A percentile compares a stretch with the other conserved stretches of the same genome.
These are phyloP conservation scores for Endoconidiophora laricicola DNA, from an alignment of 2,329 filamentous ascomycete genomes.

Conservation along the genomic window DNA sequence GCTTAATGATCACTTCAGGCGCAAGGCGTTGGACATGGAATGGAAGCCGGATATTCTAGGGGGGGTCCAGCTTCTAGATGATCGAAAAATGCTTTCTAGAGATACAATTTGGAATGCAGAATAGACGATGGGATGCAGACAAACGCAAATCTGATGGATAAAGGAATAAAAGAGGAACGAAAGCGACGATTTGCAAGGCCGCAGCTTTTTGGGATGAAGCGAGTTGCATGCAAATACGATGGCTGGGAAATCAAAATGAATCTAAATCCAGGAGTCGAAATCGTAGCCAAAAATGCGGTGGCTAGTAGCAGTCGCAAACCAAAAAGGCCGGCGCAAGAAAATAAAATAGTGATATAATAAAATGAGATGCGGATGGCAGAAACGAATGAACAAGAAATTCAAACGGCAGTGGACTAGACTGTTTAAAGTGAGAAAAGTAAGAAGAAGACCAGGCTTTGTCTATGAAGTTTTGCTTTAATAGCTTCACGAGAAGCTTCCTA, in stretches of 20 bases:
- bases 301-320: slow-evolving; percentile 1
- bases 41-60: no score
- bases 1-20: no score
- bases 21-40: no score
- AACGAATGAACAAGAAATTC: not conserved
- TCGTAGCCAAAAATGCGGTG: not conserved
- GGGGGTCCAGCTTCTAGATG: no score
- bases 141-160: not conserved
- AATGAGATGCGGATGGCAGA: not conserved
- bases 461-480: no score
- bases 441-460: not conserved
- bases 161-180: not conserved
- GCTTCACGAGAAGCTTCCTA: no score
- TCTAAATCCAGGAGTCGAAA: not conserved
- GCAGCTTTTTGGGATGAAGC: not conserved
- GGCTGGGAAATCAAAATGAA: not conserved
- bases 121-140: not conserved
- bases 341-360: no score
- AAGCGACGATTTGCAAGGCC: not conserved
- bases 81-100: no score
- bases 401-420: slow-evolving; percentile 2
- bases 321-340: not conserved
- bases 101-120: no score
- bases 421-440: slow-evolving; percentile 1
- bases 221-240: not conserved